Evolutionary conservation across 768 basidiomycete species (phyloP).

Genomic region (Lactarius hengduanensis): DNA sequence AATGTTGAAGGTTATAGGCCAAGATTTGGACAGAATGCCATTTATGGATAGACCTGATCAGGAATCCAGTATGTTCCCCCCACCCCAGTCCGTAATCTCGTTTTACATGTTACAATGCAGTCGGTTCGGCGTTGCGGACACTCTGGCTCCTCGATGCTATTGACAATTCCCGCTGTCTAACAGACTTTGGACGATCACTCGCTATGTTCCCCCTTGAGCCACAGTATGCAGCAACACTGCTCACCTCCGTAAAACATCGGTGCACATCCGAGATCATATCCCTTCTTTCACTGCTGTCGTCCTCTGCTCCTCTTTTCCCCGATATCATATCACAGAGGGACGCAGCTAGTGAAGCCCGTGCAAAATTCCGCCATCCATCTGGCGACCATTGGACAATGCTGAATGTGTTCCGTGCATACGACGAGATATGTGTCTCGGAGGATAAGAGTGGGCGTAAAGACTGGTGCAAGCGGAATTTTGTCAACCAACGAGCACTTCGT

Average conservation of each 20-base stretch:
- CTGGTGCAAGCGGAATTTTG: slow-evolving; percentile 83
- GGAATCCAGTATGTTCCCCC: slow-evolving; percentile 60
- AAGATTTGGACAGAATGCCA: slow-evolving; percentile 76
- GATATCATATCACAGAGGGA: slow-evolving; percentile 77
- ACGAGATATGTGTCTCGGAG: slow-evolving; percentile 56
- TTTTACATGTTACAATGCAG: slow-evolving; percentile 36
- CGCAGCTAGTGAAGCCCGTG: slow-evolving; percentile 61
- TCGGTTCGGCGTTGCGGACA: slow-evolving; percentile 60
- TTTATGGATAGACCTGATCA: slow-evolving; percentile 86
- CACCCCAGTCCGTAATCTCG: background rate
- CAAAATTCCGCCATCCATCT: slow-evolving; percentile 75
- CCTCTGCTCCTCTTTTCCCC: slow-evolving; percentile 78
- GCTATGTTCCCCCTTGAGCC: slow-evolving; percentile 93
- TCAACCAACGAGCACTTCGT: slow-evolving; percentile 78
- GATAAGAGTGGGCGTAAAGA: slow-evolving; percentile 50
- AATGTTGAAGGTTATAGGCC: slow-evolving; percentile 80
- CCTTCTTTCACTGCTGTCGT: slow-evolving; percentile 80
- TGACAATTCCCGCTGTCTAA: slow-evolving; percentile 61
- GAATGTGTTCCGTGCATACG: slow-evolving; percentile 80
- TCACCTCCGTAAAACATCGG: slow-evolving; percentile 69
- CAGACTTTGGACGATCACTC: slow-evolving; percentile 77
- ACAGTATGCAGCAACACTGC: slow-evolving; percentile 67
- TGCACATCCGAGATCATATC: slow-evolving; percentile 81
- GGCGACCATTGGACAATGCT: slow-evolving; percentile 93
- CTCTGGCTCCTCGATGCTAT: slow-evolving; percentile 83